These are phyloP conservation scores for Prunus fruticosa DNA, from an alignment of 306 rosid species.

Conservation along the genomic window DNA sequence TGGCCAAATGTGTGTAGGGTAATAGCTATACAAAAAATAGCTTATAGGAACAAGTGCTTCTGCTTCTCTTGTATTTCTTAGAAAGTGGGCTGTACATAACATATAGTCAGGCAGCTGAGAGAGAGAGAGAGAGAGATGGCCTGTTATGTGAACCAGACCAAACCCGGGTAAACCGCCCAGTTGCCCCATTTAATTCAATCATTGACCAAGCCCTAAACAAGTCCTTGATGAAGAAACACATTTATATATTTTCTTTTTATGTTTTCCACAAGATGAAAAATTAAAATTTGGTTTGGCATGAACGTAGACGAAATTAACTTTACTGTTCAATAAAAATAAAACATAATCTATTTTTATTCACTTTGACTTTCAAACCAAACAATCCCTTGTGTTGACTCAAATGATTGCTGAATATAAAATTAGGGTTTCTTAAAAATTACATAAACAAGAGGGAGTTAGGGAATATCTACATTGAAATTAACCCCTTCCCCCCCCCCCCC, in stretches of 20 bases:
- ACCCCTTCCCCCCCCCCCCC: slow-evolving; percentile 2
- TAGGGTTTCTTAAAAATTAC: slow-evolving; percentile 25
- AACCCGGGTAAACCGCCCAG: slow-evolving; percentile 31
- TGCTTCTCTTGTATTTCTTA: not conserved
- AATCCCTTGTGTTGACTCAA: slow-evolving; percentile 34
- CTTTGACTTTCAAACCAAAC: slow-evolving; percentile 30
- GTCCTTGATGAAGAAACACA: not conserved
- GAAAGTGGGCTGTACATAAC: too few species aligned
- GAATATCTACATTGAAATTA: slow-evolving; percentile 20
- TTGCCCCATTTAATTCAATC: slow-evolving; percentile 37
- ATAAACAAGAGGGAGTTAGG: slow-evolving; percentile 7
- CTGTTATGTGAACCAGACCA: slow-evolving; percentile 46
- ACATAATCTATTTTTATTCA: not conserved
- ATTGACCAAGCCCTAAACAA: slow-evolving; percentile 39
- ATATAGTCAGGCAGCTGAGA: too few species aligned
- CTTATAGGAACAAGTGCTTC: not conserved
- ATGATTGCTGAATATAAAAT: slow-evolving; percentile 33
- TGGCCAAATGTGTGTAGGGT: too few species aligned
- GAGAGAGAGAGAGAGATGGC: not conserved
- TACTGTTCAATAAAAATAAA: slow-evolving; percentile 6
- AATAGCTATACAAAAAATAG: not conserved
- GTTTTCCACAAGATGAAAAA: not conserved
- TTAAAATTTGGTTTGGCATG: not conserved
- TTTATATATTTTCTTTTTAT: not conserved
- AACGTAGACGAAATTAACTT: not conserved